phyloP scores from a whole-genome alignment of 192 early-diverging fungal species.

The Podochytrium sp. region DNA sequence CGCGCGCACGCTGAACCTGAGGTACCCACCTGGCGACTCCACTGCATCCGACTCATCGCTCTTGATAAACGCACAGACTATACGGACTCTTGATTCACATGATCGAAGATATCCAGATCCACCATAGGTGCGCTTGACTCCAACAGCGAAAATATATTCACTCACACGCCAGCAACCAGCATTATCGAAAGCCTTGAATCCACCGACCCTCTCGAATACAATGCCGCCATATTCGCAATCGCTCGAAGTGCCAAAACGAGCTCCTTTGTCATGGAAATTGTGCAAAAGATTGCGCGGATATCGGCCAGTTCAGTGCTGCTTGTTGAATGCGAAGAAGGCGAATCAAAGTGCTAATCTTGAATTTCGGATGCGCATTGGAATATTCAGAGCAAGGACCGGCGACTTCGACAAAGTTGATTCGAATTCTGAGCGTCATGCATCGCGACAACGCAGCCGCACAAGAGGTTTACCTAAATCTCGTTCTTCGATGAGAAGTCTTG shows the following conservation, averaged over 20 bases:
- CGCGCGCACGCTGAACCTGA: slow-evolving; percentile 19
- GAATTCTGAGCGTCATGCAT: slow-evolving; percentile 21
- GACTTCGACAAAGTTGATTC: slow-evolving; percentile 27
- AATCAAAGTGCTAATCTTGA: too few relatives aligned
- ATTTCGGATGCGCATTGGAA: not conserved
- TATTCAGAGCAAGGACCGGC: slow-evolving; percentile 20
- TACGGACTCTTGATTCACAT: slow-evolving; percentile 14
- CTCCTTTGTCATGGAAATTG: slow-evolving; percentile 21
- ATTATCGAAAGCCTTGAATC: slow-evolving; percentile 24
- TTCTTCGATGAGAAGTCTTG: not conserved
- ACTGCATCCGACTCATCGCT: not conserved
- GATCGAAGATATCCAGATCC: slow-evolving; percentile 18
- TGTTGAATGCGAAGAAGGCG: not conserved
- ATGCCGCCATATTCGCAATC: slow-evolving; percentile 24
- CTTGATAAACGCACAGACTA: not conserved
- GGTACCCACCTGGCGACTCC: not conserved
- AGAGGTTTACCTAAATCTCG: not conserved
- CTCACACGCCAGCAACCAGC: not conserved
- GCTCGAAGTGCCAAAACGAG: slow-evolving; percentile 16
- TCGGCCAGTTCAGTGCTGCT: not conserved
- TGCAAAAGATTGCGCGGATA: slow-evolving; percentile 6
- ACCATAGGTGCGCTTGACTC: not conserved
- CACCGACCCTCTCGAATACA: slow-evolving; percentile 14
- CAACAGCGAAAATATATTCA: not conserved
- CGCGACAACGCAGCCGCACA: not conserved